Conservation (phyloP, 1,284 basidiomycete species). For the Naganishia cerealis region DNA sequence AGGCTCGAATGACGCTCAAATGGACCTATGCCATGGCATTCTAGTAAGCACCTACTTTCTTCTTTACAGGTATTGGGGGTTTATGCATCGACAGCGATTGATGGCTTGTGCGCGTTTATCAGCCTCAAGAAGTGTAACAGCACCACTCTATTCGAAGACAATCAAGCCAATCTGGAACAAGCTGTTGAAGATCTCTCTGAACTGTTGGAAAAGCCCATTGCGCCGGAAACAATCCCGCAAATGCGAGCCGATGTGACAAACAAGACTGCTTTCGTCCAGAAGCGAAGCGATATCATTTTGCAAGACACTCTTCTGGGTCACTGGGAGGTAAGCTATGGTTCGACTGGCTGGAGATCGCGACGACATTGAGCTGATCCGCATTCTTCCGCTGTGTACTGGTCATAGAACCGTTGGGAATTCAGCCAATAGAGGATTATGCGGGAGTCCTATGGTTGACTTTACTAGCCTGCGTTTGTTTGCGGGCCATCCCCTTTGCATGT, state of each 20-base stretch:
- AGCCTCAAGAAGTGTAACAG: constrained; percentile 73
- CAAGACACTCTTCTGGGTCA: constrained; percentile 92
- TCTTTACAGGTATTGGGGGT: neutral
- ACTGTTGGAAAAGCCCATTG: constrained; percentile 84
- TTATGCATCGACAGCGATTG: neutral
- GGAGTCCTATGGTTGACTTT: neutral
- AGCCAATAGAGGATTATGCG: constrained; percentile 11
- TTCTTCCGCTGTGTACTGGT: neutral
- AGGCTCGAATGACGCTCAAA: constrained; percentile 92
- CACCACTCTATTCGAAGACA: constrained; percentile 96
- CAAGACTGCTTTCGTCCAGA: constrained; percentile 84
- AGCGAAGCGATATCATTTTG: constrained; percentile 89
- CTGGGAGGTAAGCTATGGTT: constrained; percentile 67
- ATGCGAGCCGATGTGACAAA: constrained; percentile 63
- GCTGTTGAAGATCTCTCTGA: constrained; percentile 95
- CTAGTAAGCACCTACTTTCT: constrained; percentile 62
- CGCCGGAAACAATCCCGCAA: constrained; percentile 74
- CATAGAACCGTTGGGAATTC: constrained; percentile 32
- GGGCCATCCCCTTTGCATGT: neutral
- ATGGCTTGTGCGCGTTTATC: neutral
- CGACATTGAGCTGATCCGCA: neutral
- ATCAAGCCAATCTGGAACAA: constrained; percentile 90
- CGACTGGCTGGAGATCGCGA: neutral
- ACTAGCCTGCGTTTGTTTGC: neutral
- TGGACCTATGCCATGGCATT: constrained; percentile 99